Conservation (phyloP, 106 monocot species). For the Platanthera guangdongensis region DNA sequence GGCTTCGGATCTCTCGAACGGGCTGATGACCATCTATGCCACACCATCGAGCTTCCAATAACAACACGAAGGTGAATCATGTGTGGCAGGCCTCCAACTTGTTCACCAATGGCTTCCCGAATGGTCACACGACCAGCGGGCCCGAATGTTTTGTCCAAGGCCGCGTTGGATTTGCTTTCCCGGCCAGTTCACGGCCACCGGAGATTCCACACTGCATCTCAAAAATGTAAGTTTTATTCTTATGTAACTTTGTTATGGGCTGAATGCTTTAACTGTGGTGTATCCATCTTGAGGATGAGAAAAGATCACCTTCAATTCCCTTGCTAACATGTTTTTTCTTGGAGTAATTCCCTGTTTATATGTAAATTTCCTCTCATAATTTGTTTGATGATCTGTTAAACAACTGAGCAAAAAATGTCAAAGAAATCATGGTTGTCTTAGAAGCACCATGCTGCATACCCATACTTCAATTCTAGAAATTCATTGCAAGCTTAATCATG, state of each 20-base stretch:
- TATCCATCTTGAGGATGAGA: background rate
- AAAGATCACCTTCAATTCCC: background rate
- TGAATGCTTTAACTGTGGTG: background rate
- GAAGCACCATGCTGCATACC: no score
- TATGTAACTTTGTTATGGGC: background rate
- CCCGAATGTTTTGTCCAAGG: constrained; percentile 1
- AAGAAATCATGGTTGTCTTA: no score
- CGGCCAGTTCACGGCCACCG: constrained; percentile 11
- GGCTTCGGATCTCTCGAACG: constrained; percentile 18
- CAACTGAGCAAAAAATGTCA: no score
- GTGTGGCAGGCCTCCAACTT: constrained; percentile 34
- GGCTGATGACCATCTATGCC: constrained; percentile 35
- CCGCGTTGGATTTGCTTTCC: constrained; percentile 30
- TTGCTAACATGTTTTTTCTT: background rate
- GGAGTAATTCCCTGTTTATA: no score
- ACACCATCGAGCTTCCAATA: constrained; percentile 19
- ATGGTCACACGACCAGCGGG: background rate
- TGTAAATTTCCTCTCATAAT: no score
- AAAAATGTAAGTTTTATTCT: constrained; percentile 39
- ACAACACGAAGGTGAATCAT: constrained; percentile 23
- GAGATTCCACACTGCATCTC: constrained; percentile 31
- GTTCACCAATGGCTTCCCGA: constrained; percentile 1
- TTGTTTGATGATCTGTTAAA: no score
- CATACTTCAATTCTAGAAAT: no score
- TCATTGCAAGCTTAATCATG: background rate